A percentile compares a stretch with the other conserved stretches of the same genome.
These are phyloP conservation scores for Globisporangium megalacanthum DNA, from an alignment of 352 stramenopile species.

Conservation along the genomic window DNA sequence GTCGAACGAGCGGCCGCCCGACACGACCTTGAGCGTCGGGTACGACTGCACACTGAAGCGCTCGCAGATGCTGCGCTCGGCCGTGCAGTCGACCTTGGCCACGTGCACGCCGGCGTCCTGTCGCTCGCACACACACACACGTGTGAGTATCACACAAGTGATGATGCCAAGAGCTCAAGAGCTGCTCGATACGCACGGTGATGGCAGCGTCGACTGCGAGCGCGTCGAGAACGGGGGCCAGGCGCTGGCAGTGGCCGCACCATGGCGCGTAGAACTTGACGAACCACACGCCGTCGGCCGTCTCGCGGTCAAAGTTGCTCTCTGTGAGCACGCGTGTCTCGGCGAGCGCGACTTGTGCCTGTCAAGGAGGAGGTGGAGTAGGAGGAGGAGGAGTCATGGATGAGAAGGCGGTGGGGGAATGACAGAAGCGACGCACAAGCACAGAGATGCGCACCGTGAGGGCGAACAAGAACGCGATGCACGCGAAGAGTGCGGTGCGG, in stretches of 20 bases:
- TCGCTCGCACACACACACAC: neutral
- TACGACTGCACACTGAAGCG: slow-evolving; percentile 80
- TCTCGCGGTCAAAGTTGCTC: slow-evolving; percentile 56
- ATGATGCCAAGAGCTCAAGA: too few species aligned
- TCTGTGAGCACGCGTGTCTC: slow-evolving; percentile 33
- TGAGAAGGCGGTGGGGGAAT: neutral
- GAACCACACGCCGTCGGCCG: slow-evolving; percentile 52
- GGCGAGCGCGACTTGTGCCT: slow-evolving; percentile 19
- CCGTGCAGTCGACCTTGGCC: slow-evolving; percentile 77
- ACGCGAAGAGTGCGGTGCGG: slow-evolving; percentile 14
- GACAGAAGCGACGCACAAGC: neutral
- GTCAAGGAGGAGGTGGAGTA: neutral
- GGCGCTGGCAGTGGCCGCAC: slow-evolving; percentile 82
- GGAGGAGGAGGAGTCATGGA: neutral
- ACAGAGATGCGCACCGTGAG: slow-evolving; percentile 13
- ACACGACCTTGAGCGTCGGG: slow-evolving; percentile 75
- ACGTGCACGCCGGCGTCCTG: slow-evolving; percentile 39
- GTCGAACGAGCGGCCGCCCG: slow-evolving; percentile 56
- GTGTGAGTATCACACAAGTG: neutral
- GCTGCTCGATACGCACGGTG: slow-evolving; percentile 20
- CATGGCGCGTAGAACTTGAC: slow-evolving; percentile 86
- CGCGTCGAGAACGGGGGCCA: slow-evolving; percentile 59
- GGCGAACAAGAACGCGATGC: slow-evolving; percentile 14
- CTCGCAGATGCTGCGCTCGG: slow-evolving; percentile 64
- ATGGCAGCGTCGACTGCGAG: slow-evolving; percentile 37